Base-by-base conservation (phyloP, 2,329 filamentous ascomycete species). In the Alternaria consortialis region DNA sequence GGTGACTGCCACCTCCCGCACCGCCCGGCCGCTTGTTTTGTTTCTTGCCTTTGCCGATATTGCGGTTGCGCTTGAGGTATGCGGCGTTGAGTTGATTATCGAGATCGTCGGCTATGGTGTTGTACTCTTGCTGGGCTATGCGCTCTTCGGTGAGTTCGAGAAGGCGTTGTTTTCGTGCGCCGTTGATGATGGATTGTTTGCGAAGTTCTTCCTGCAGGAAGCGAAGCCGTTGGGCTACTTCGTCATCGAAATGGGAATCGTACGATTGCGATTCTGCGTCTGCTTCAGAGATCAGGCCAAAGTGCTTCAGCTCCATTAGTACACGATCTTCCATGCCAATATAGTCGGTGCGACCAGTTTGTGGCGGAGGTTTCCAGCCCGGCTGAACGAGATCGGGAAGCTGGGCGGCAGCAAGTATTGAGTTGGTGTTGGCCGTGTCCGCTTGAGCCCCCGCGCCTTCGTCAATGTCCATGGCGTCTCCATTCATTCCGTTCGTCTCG, bases 51-150 rank as follows among this genome's bases (percentile, higher is more conserved):
- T 98, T 96, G 77, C 94, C 92, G 81, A 98, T 90, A 0, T 93
- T 97, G 47, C 95, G 89, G 29, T 94, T 98, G 25, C 95, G 91
- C 82, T 99, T 99, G 44, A 97, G 88, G 75, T 98, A 99, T 4
- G 95, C 94, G 53, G 92, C 90, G 75, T 98, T 94, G 42, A 98
- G 93, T 77, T 98, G 95, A 42, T 90, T 89, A 82, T 99, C 95
- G 23, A 99, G 88, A 77, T 99, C 95, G 76, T 99, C 95, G 52
- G 96, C 90, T 70, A 99, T 99, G 57, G 93, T 97, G 77, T 90
- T 91, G 82, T 97, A 99, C 77, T 99, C 95, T 76, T 99, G 95
- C 80, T 95, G 90, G 0, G 95, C 95, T 88, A 99, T 94, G 67
- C 93, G 90, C 77, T 97, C 94, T 70, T 93, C 91, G 7, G 95